These are phyloP conservation scores for Trichosporon coremiiforme DNA, from an alignment of 1,284 basidiomycete species.

Conservation along the genomic window DNA sequence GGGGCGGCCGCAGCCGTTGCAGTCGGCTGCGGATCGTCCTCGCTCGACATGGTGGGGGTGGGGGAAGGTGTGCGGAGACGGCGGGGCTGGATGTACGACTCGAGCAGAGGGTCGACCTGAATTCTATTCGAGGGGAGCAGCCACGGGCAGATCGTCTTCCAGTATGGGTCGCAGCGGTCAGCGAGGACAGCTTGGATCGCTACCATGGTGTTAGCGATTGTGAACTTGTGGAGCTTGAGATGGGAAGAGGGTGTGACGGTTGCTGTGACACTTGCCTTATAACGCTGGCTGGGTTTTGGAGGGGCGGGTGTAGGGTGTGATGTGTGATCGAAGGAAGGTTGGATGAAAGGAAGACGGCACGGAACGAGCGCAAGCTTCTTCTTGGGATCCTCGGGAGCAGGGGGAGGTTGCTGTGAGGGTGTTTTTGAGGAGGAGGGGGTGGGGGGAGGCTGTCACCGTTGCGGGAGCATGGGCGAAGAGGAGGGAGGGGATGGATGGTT, in stretches of 20 bases:
- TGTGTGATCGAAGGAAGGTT: conserved; percentile 7
- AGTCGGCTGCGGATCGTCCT: conserved; percentile 28
- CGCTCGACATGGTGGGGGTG: conserved; percentile 33
- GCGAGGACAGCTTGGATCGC: conserved; percentile 2
- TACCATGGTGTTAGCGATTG: conserved; percentile 16
- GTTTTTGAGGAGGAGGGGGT: background rate
- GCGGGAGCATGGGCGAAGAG: background rate
- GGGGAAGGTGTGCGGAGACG: conserved; percentile 28
- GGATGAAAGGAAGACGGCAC: conserved; percentile 2
- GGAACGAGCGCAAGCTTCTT: background rate
- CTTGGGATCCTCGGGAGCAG: background rate
- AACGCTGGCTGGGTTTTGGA: conserved; percentile 11
- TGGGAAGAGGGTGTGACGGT: conserved; percentile 19
- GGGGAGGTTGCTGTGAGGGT: background rate
- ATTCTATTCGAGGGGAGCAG: conserved; percentile 22
- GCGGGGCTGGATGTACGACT: conserved; percentile 21
- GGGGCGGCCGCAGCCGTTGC: background rate
- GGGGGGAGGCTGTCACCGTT: background rate
- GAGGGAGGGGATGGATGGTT: conserved; percentile 11
- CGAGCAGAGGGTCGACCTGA: conserved; percentile 21
- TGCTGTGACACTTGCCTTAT: conserved; percentile 25
- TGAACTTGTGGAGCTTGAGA: conserved; percentile 14
- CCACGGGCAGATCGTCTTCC: conserved; percentile 30
- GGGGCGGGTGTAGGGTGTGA: background rate
- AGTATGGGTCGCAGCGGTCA: conserved; percentile 19